A percentile compares a stretch with the other conserved stretches of the same genome.
Evolutionary conservation across 306 rosid genomes (phyloP).

Genomic region (Cicer bijugum): DNA sequence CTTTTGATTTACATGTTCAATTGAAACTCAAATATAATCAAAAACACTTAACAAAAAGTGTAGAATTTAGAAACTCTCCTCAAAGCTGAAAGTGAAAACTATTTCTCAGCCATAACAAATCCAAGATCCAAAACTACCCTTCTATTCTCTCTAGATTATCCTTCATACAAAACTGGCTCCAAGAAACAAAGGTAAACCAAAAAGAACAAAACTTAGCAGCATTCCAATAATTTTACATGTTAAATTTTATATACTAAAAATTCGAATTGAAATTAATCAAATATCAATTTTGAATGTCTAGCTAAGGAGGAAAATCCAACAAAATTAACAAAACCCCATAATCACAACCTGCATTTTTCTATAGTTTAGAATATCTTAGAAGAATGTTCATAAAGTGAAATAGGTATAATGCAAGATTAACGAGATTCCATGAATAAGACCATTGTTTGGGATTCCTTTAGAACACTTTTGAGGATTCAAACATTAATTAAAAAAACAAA

Average conservation of each 20-base stretch:
- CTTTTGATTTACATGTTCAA: constrained; percentile 49
- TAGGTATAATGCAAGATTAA: constrained; percentile 43
- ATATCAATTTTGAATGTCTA: constrained; percentile 42
- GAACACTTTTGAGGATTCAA: constrained; percentile 52
- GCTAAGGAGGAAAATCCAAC: constrained; percentile 43
- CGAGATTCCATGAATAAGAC: constrained; percentile 69
- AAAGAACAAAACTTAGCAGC: constrained; percentile 44
- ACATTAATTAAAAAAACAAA: constrained; percentile 50
- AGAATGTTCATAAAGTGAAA: constrained; percentile 46
- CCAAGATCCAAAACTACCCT: constrained; percentile 54
- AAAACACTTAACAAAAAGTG: constrained; percentile 44
- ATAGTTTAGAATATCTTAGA: constrained; percentile 45
- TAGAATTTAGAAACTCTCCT: constrained; percentile 38
- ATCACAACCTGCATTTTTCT: constrained; percentile 59
- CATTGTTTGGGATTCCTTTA: constrained; percentile 47
- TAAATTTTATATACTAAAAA: constrained; percentile 48
- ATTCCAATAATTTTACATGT: constrained; percentile 48
- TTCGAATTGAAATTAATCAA: constrained; percentile 35
- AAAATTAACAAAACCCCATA: constrained; percentile 67
- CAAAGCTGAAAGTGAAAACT: constrained; percentile 50
- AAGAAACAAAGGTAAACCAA: constrained; percentile 39
- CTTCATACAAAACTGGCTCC: constrained; percentile 45
- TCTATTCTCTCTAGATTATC: constrained; percentile 34
- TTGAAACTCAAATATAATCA: constrained; percentile 38
- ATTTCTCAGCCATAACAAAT: constrained; percentile 52